These are phyloP conservation scores for Pichia scutulata DNA, from an alignment of 805 yeast species.

Conservation along the genomic window DNA sequence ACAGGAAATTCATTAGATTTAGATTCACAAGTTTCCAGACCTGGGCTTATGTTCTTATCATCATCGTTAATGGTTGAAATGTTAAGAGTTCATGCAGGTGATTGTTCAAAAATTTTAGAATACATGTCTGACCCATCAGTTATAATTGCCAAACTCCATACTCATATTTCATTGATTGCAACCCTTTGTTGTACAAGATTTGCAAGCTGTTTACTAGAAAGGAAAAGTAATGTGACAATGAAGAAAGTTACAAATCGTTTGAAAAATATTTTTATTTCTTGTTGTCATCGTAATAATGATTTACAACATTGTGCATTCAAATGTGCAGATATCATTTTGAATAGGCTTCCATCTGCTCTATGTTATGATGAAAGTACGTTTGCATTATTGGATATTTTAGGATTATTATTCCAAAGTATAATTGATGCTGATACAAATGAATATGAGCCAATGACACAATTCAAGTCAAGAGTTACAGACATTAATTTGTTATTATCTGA, in stretches of 20 bases:
- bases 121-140: slow-evolving; percentile 87
- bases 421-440: slow-evolving; percentile 77
- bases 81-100: slow-evolving; percentile 71
- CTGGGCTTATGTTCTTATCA: slow-evolving; percentile 81
- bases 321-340: slow-evolving; percentile 63
- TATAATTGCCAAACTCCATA: slow-evolving; percentile 57
- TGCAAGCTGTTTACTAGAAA: slow-evolving; percentile 46
- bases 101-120: slow-evolving; percentile 65
- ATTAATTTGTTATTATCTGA: slow-evolving; percentile 60
- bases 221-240: slow-evolving; percentile 47
- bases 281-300: slow-evolving; percentile 71
- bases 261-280: slow-evolving; percentile 53
- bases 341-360: slow-evolving; percentile 64
- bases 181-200: slow-evolving; percentile 51
- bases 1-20: slow-evolving; percentile 31
- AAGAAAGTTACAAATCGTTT: slow-evolving; percentile 60
- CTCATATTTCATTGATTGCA: slow-evolving; percentile 59
- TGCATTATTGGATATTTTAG: slow-evolving; percentile 72
- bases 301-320: slow-evolving; percentile 75
- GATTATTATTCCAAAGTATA: slow-evolving; percentile 69
- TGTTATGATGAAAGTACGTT: slow-evolving; percentile 69
- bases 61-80: slow-evolving; percentile 75
- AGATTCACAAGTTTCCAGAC: slow-evolving; percentile 49
- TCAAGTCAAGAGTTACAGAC: slow-evolving; percentile 36
- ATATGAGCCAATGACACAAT: slow-evolving; percentile 76